A percentile compares a stretch with the other conserved stretches of the same genome.
Evolutionary conservation across 225 moss, liverwort and hornwort genomes (phyloP).

Genomic region (Sphagnum tenellum): DNA sequence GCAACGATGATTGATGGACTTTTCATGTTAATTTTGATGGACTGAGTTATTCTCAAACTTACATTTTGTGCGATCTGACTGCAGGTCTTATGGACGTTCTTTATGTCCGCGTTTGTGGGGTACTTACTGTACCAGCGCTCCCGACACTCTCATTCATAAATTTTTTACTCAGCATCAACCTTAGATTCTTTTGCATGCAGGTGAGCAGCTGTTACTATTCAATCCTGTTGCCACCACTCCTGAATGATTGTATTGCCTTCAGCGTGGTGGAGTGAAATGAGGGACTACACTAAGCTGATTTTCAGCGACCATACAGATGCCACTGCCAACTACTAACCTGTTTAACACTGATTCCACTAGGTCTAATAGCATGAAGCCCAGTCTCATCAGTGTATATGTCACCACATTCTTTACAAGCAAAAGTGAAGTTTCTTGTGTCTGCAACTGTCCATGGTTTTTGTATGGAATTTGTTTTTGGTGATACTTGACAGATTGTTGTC

Average conservation of each 20-base stretch:
- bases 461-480: too few species aligned
- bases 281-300: neutral
- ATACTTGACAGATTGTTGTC: too few species aligned
- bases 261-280: neutral
- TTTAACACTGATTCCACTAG: neutral
- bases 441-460: too few species aligned
- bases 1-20: too few species aligned
- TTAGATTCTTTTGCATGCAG: conserved; percentile 1
- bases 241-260: neutral
- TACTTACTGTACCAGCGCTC: conserved; percentile 70
- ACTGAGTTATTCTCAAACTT: neutral
- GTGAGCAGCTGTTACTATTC: neutral
- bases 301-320: neutral
- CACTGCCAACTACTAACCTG: neutral
- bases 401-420: conserved; percentile 2
- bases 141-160: conserved; percentile 52
- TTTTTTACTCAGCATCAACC: conserved; percentile 1
- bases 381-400: neutral
- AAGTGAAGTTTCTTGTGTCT: neutral
- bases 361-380: too few species aligned
- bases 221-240: neutral
- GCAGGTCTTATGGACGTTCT: conserved; percentile 85
- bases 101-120: conserved; percentile 76
- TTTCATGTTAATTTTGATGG: neutral
- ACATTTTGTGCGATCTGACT: neutral